Percentiles rank a stretch among this genome's conserved stretches.
These are phyloP conservation scores for Plasmopara halstedii DNA, from an alignment of 352 stramenopile species.

Conservation along the genomic window DNA sequence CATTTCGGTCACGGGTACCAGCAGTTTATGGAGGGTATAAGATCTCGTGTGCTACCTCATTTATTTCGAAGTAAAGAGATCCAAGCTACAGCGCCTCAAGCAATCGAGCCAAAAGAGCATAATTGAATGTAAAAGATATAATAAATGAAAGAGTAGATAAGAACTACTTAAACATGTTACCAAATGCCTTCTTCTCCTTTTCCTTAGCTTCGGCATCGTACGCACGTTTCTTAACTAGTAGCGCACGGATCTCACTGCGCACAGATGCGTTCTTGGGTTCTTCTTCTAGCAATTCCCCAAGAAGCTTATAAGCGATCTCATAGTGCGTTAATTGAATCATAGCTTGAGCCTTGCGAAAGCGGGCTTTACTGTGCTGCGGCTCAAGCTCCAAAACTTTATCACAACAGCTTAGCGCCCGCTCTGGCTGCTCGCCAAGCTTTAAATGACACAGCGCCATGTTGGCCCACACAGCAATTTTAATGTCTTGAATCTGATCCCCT, in stretches of 20 bases:
- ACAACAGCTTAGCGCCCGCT: constrained; percentile 52
- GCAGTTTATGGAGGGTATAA: constrained; percentile 57
- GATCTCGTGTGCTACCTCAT: constrained; percentile 37
- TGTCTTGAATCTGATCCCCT: constrained; percentile 43
- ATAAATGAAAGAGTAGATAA: neutral
- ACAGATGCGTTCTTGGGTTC: constrained; percentile 70
- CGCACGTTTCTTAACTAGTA: constrained; percentile 45
- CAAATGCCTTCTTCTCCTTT: constrained; percentile 52
- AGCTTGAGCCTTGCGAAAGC: constrained; percentile 76
- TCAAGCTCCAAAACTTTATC: constrained; percentile 72
- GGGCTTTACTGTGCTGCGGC: constrained; percentile 59
- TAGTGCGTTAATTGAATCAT: constrained; percentile 50
- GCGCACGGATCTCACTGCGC: constrained; percentile 45
- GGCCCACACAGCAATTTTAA: constrained; percentile 66
- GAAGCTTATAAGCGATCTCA: constrained; percentile 44
- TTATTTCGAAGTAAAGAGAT: constrained; percentile 12
- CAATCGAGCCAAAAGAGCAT: neutral
- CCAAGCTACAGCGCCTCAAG: neutral
- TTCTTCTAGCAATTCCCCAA: constrained; percentile 39
- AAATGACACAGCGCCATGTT: constrained; percentile 83
- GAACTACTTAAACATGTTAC: constrained; percentile 69
- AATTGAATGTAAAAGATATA: too few relatives aligned
- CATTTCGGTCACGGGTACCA: constrained; percentile 80
- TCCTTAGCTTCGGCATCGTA: constrained; percentile 49
- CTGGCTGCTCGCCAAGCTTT: constrained; percentile 43